Conservation (phyloP, 1,139 yeast species). For the Scheffersomyces illinoinensis region DNA sequence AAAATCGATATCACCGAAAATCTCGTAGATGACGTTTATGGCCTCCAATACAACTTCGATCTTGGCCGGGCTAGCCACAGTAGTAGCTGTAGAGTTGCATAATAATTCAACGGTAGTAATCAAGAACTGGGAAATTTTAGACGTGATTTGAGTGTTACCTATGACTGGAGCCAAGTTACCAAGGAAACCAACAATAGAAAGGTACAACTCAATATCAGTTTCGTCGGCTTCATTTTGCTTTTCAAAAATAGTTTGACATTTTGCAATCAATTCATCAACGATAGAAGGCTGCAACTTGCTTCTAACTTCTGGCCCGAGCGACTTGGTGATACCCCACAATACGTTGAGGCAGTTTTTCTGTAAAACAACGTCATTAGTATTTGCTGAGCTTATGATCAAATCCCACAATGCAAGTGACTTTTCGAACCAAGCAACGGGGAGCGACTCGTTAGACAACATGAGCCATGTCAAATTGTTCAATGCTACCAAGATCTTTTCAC, state of each 20-base stretch:
- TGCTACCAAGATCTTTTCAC: conserved; percentile 59
- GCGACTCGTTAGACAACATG: conserved; percentile 30
- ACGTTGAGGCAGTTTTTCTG: conserved; percentile 56
- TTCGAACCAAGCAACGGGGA: conserved; percentile 41
- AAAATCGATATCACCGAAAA: conserved; percentile 74
- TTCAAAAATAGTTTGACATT: conserved; percentile 13
- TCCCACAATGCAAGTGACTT: conserved; percentile 40
- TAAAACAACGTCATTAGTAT: conserved; percentile 21
- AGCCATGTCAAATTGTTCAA: conserved; percentile 73
- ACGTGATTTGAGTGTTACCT: conserved; percentile 47
- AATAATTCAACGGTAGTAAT: conserved; percentile 28
- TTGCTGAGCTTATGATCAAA: conserved; percentile 15
- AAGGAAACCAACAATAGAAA: conserved; percentile 51
- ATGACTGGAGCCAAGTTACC: conserved; percentile 54
- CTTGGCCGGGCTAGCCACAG: conserved; percentile 19
- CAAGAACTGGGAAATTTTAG: conserved; percentile 48
- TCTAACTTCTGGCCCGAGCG: conserved; percentile 37
- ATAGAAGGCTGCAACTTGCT: conserved; percentile 22
- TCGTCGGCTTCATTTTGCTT: conserved; percentile 11
- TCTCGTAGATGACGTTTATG: conserved; percentile 67
- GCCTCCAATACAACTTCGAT: conserved; percentile 55
- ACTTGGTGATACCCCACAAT: conserved; percentile 60
- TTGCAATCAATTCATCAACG: conserved; percentile 25
- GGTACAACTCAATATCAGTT: conserved; percentile 21
- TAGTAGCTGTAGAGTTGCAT: conserved; percentile 10